These are phyloP conservation scores for Metarhizium humberi DNA, from an alignment of 2,329 filamentous ascomycete genomes.

Conservation along the genomic window DNA sequence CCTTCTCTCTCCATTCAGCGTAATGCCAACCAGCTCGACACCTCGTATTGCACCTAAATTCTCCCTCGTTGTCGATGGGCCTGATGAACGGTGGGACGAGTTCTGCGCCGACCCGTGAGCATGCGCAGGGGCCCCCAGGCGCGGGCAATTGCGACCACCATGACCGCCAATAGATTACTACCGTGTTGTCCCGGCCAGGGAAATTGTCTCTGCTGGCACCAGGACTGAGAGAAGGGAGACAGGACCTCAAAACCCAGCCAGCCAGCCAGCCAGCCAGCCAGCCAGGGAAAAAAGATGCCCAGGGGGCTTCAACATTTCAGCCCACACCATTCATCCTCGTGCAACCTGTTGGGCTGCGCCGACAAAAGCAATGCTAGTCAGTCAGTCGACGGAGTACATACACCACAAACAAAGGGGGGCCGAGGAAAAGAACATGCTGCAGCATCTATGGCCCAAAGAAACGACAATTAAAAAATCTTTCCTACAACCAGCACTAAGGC, in stretches of 20 bases:
- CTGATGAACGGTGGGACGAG: neutral
- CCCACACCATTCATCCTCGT: neutral
- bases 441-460: neutral
- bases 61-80: neutral
- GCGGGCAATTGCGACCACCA: neutral
- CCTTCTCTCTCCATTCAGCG: neutral
- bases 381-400: neutral
- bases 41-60: neutral
- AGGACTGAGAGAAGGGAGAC: neutral
- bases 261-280: neutral
- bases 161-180: neutral
- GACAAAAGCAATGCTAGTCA: neutral
- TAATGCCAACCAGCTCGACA: neutral
- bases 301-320: neutral
- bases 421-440: neutral
- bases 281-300: neutral
- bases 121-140: neutral
- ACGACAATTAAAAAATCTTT: neutral
- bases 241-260: neutral
- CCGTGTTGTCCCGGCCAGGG: neutral
- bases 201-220: slow-evolving; percentile 1
- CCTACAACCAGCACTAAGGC: too few relatives aligned
- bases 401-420: neutral
- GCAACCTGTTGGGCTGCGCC: neutral
- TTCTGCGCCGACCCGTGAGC: neutral